Percentiles rank a stretch among this genome's conserved stretches.
Evolutionary conservation across 108 stramenopile species (phyloP).

Genomic region (Skeletonema costatum): DNA sequence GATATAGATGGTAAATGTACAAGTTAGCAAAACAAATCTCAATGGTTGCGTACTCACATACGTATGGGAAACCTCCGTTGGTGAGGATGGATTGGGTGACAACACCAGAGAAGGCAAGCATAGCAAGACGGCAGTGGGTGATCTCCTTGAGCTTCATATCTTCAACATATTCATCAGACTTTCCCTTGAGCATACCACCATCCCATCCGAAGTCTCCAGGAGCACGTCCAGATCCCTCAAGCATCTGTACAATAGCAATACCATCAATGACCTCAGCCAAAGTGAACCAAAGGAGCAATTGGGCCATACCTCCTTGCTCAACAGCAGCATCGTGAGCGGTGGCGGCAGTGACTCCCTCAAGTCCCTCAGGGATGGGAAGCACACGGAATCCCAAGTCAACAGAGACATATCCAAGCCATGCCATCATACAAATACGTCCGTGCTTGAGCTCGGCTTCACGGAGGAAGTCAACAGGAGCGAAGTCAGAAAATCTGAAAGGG

Average conservation of each 20-base stretch:
- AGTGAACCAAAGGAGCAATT: slow-evolving; percentile 77
- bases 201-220: slow-evolving; percentile 96
- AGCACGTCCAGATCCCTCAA: slow-evolving; percentile 90
- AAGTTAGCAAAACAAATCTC: no score
- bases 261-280: slow-evolving; percentile 74
- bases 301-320: slow-evolving; percentile 86
- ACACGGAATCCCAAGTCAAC: slow-evolving; percentile 83
- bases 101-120: slow-evolving; percentile 93
- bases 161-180: slow-evolving; percentile 76
- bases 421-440: slow-evolving; percentile 95
- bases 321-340: slow-evolving; percentile 82
- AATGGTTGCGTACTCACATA: slow-evolving; percentile 4
- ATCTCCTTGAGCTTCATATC: slow-evolving; percentile 89
- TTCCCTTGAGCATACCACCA: slow-evolving; percentile 76
- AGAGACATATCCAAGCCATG: slow-evolving; percentile 88
- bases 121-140: slow-evolving; percentile 94
- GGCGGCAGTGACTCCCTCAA: slow-evolving; percentile 75
- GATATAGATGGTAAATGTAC: no score
- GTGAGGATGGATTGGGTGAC: slow-evolving; percentile 95
- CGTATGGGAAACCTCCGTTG: slow-evolving; percentile 89
- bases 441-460: slow-evolving; percentile 96
- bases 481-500: slow-evolving; percentile 91
- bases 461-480: slow-evolving; percentile 89
- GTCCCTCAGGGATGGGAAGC: slow-evolving; percentile 76
- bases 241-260: slow-evolving; percentile 82